These are phyloP conservation scores for Pleurotus sapidus DNA, from an alignment of 768 basidiomycete species.

Conservation along the genomic window DNA sequence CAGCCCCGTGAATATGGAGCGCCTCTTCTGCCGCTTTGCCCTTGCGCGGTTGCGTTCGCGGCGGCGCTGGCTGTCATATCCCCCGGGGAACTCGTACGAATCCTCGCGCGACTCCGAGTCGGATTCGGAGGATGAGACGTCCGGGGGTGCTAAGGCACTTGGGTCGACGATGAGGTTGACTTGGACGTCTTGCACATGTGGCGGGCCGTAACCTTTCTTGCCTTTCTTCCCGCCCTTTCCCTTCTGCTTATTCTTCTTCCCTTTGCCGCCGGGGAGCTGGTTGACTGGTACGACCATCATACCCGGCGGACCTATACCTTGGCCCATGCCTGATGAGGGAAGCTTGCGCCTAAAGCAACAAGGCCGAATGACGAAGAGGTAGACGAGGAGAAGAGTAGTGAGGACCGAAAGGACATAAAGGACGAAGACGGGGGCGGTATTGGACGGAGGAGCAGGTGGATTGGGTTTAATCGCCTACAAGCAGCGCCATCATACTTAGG, in stretches of 20 bases:
- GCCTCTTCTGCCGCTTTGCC: slow-evolving; percentile 17
- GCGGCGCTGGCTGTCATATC: slow-evolving; percentile 29
- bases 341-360: slow-evolving; percentile 43
- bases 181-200: slow-evolving; percentile 49
- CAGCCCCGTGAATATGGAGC: slow-evolving; percentile 57
- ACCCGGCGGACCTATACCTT: slow-evolving; percentile 27
- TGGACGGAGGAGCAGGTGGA: slow-evolving; percentile 51
- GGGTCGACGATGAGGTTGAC: slow-evolving; percentile 77
- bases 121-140: slow-evolving; percentile 9
- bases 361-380: slow-evolving; percentile 56
- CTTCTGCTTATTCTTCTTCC: slow-evolving; percentile 31
- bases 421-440: slow-evolving; percentile 49
- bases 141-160: slow-evolving; percentile 39
- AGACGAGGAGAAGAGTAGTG: slow-evolving; percentile 48
- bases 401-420: slow-evolving; percentile 57
- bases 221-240: slow-evolving; percentile 26
- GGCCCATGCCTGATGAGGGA: slow-evolving; percentile 12
- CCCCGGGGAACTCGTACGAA: slow-evolving; percentile 36
- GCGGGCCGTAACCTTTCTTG: slow-evolving; percentile 31
- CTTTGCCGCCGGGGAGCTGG: slow-evolving; percentile 42
- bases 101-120: slow-evolving; percentile 36
- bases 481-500: slow-evolving; percentile 10
- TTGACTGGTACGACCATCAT: slow-evolving; percentile 68
- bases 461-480: slow-evolving; percentile 53
- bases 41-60: slow-evolving; percentile 23